Conservation (phyloP, 495 filamentous ascomycete genomes). For the Entonaema liquescens region DNA sequence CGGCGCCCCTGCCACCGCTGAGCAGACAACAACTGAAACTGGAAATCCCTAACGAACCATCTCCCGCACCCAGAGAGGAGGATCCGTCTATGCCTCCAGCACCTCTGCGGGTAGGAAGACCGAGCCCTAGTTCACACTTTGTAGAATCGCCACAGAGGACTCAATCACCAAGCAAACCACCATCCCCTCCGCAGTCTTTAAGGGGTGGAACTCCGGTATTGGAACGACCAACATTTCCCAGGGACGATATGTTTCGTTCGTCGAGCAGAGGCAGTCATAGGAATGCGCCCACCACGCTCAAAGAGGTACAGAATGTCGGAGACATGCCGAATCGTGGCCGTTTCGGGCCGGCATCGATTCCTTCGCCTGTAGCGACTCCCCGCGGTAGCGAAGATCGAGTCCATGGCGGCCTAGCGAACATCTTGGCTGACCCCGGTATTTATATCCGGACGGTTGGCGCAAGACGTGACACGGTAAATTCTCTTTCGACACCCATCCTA, state of each 20-base stretch:
- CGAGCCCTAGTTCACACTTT: slow-evolving; percentile 17
- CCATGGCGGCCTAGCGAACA: slow-evolving; percentile 15
- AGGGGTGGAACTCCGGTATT: slow-evolving; percentile 18
- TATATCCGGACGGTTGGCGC: slow-evolving; percentile 53
- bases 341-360: slow-evolving; percentile 37
- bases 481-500: slow-evolving; percentile 31
- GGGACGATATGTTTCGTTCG: slow-evolving; percentile 17
- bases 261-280: slow-evolving; percentile 30
- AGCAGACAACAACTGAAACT: slow-evolving; percentile 41
- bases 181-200: slow-evolving; percentile 43
- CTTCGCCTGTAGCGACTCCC: slow-evolving; percentile 42
- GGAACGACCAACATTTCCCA: slow-evolving; percentile 11
- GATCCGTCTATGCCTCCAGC: slow-evolving; percentile 41
- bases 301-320: slow-evolving; percentile 30
- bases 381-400: slow-evolving; percentile 45
- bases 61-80: slow-evolving; percentile 46
- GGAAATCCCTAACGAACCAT: slow-evolving; percentile 36
- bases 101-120: slow-evolving; percentile 44
- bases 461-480: slow-evolving; percentile 54
- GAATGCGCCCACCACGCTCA: slow-evolving; percentile 26
- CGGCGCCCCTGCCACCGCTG: slow-evolving; percentile 47
- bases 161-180: slow-evolving; percentile 36
- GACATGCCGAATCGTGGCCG: slow-evolving; percentile 29
- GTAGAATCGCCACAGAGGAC: slow-evolving; percentile 5
- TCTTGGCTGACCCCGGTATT: slow-evolving; percentile 47